These are phyloP conservation scores for Nemania bipapillata DNA, from an alignment of 2,329 filamentous ascomycete species.

Conservation along the genomic window DNA sequence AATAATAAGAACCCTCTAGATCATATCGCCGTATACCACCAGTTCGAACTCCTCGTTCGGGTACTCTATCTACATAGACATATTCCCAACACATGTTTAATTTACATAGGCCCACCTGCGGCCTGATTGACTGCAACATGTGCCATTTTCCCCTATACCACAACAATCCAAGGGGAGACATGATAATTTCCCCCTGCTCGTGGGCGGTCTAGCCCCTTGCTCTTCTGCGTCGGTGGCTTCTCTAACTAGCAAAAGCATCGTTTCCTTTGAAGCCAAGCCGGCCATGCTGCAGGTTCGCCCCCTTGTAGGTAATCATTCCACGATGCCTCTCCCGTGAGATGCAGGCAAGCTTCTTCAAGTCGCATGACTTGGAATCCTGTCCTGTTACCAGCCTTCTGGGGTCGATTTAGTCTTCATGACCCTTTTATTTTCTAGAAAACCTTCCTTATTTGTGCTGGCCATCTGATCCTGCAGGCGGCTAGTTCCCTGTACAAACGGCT, in stretches of 20 bases:
- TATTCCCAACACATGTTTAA: neutral
- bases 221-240: slow-evolving; percentile 30
- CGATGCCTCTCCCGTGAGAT: slow-evolving; percentile 32
- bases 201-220: slow-evolving; percentile 17
- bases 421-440: slow-evolving; percentile 43
- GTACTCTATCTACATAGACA: slow-evolving; percentile 13
- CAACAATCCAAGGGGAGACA: slow-evolving; percentile 29
- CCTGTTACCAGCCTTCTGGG: slow-evolving; percentile 39
- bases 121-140: slow-evolving; percentile 31
- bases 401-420: slow-evolving; percentile 41
- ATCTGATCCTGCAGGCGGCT: slow-evolving; percentile 44
- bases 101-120: slow-evolving; percentile 17
- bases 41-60: slow-evolving; percentile 21
- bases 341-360: slow-evolving; percentile 35
- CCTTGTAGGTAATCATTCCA: slow-evolving; percentile 26
- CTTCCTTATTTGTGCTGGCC: slow-evolving; percentile 48
- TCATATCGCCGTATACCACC: neutral
- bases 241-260: slow-evolving; percentile 20
- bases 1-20: slow-evolving; percentile 5
- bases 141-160: slow-evolving; percentile 14
- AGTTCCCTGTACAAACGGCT: slow-evolving; percentile 23
- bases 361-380: slow-evolving; percentile 46
- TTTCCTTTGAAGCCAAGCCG: slow-evolving; percentile 34
- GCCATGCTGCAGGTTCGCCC: slow-evolving; percentile 21
- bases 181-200: slow-evolving; percentile 6